Evolutionary conservation across 2,329 filamentous ascomycete genomes (phyloP), one percentile per base, ranked within the genome.

Genomic region (Remersonia thermophila): DNA sequence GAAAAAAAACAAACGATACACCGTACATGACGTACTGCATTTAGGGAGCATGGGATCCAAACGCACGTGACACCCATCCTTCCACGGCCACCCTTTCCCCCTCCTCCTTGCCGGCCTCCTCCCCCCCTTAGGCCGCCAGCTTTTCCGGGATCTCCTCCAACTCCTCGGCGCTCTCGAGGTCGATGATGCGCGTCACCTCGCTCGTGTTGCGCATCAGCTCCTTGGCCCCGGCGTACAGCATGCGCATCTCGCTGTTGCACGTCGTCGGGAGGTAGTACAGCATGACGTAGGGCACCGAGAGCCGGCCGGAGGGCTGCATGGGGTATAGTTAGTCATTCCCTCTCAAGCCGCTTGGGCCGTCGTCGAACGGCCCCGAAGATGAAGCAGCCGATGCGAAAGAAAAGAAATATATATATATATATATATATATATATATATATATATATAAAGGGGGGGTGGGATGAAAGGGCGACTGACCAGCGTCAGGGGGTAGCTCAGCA

Each of bases 211-310:
- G 77, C 80, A 96, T 86, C 57, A 96, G 62, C 63, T 98, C 91
- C 61, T 95, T 94, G 30, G 91, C 91, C 27, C 87, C 83, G 20
- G 91, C 91, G 57, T 96, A 98, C 55, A 91, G 66, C 91, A 96
- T 96, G 48, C 84, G 77, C 54, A 82, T 66, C 54, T 87, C 83
- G 47, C 71, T 75, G 57, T 93, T 95, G 63, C 84, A 91, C 33
- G 89, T 95, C 35, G 80, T 81, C 7, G 91, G 91, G 15, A 96
- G 76, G 63, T 94, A 96, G 66, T 93, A 95, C 15, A 98, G 64
- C 56, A 96, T 74, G 32, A 95, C 85, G 57, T 98, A 98, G 8
- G 91, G 91, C 3, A 94, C 86, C 4, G 84, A 82, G 30, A 86
- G 59, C 18, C 91, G 78, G 38, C 91, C 91, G 35, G 83, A 86